These are phyloP conservation scores for Pythium volutum DNA, from an alignment of 352 stramenopile species.

Conservation along the genomic window DNA sequence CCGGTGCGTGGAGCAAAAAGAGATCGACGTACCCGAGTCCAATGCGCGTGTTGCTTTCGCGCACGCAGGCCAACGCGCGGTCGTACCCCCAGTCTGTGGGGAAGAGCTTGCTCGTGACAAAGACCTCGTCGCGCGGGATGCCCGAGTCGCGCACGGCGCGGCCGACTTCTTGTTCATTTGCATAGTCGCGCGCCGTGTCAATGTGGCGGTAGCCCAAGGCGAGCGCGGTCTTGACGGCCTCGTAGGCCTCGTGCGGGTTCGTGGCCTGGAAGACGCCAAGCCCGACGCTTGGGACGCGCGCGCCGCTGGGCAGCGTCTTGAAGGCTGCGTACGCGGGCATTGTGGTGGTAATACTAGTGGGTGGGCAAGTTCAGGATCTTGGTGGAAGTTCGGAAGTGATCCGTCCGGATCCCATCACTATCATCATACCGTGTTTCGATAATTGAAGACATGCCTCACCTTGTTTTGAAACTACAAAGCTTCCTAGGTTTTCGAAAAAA, in stretches of 20 bases:
- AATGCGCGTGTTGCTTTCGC: slow-evolving; percentile 47
- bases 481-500: neutral
- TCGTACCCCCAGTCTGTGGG: slow-evolving; percentile 68
- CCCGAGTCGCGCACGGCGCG: slow-evolving; percentile 64
- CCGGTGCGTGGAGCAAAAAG: slow-evolving; percentile 74
- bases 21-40: slow-evolving; percentile 78
- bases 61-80: slow-evolving; percentile 47
- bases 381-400: neutral
- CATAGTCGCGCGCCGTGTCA: slow-evolving; percentile 82
- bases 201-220: slow-evolving; percentile 86
- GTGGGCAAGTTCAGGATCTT: too few relatives aligned
- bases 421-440: neutral
- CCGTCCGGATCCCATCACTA: neutral
- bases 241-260: slow-evolving; percentile 38
- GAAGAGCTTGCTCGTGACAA: slow-evolving; percentile 85
- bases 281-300: slow-evolving; percentile 41
- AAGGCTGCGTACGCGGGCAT: slow-evolving; percentile 17
- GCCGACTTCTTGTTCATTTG: slow-evolving; percentile 87
- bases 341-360: too few relatives aligned
- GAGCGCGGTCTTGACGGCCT: slow-evolving; percentile 49
- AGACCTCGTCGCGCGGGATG: slow-evolving; percentile 69
- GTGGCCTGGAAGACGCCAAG: slow-evolving; percentile 48
- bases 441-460: neutral
- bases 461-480: neutral
- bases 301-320: slow-evolving; percentile 41